Evolutionary conservation across 257 asterid species (phyloP).

Genomic region (Plantago major): DNA sequence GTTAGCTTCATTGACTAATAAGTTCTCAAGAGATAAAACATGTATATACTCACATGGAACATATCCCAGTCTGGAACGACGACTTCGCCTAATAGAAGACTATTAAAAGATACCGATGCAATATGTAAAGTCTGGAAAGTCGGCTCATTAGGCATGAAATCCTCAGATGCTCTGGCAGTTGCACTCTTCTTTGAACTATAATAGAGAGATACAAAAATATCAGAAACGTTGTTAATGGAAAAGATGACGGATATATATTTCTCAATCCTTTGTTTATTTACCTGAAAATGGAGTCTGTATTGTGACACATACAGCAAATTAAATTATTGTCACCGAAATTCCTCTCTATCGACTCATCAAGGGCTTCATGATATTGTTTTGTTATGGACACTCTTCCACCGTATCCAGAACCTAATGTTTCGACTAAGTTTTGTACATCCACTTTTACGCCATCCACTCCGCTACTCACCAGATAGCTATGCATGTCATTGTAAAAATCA

Average conservation of each 20-base stretch:
- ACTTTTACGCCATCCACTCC: constrained; percentile 82
- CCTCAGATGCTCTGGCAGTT: constrained; percentile 54
- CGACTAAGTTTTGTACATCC: constrained; percentile 62
- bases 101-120: constrained; percentile 45
- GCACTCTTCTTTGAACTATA: constrained; percentile 27
- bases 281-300: constrained; percentile 52
- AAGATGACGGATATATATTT: too few species aligned
- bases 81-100: constrained; percentile 51
- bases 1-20: neutral
- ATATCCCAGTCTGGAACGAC: constrained; percentile 65
- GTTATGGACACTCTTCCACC: constrained; percentile 78
- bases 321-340: constrained; percentile 52
- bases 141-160: constrained; percentile 49
- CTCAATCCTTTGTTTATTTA: neutral
- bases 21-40: neutral
- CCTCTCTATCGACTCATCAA: constrained; percentile 49
- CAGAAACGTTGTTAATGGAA: neutral
- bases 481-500: constrained; percentile 65
- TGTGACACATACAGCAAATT: constrained; percentile 61
- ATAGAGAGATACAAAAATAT: neutral
- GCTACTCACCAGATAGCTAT: constrained; percentile 48
- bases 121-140: constrained; percentile 44
- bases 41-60: constrained; percentile 53
- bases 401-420: constrained; percentile 46
- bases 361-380: constrained; percentile 52